A percentile compares a stretch with the other conserved stretches of the same genome.
phyloP scores from a whole-genome alignment of 2,329 filamentous ascomycete species.

The Leptographium radiaticola region DNA sequence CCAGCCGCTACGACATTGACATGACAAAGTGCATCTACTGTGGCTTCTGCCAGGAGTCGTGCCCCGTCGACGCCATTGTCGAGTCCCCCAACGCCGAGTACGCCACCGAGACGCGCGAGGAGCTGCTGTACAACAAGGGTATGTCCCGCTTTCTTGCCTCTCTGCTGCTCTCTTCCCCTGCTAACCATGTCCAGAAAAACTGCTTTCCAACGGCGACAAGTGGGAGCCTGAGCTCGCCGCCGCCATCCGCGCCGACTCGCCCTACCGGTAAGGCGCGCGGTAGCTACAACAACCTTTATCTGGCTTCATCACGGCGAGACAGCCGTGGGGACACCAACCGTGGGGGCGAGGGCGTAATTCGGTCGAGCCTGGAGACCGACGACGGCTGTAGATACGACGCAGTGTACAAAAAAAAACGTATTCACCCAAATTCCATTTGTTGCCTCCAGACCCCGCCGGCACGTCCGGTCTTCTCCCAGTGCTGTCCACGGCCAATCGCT shows the following conservation, averaged over 20 bases:
- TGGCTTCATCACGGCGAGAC: too few relatives aligned
- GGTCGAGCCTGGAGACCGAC: too few relatives aligned
- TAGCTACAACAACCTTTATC: too few relatives aligned
- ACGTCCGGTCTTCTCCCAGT: background rate
- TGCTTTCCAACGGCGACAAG: conserved; percentile 80
- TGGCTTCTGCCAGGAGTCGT: conserved; percentile 97
- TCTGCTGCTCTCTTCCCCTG: background rate
- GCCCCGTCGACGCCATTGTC: conserved; percentile 85
- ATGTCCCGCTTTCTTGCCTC: conserved; percentile 10
- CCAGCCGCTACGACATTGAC: conserved; percentile 96
- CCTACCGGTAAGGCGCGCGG: conserved; percentile 54
- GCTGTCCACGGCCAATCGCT: too few relatives aligned
- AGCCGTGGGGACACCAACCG: too few relatives aligned
- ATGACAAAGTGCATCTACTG: conserved; percentile 99
- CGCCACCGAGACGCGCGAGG: conserved; percentile 62
- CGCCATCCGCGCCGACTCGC: conserved; percentile 80
- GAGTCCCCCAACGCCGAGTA: conserved; percentile 52
- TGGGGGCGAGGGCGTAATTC: too few relatives aligned
- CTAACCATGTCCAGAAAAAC: conserved; percentile 46
- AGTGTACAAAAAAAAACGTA: background rate
- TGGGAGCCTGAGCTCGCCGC: conserved; percentile 98
- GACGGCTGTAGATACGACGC: background rate
- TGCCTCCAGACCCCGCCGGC: background rate
- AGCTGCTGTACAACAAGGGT: conserved; percentile 93
- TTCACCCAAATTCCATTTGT: background rate